Evolutionary conservation across 257 asterid species (phyloP), one percentile per base, ranked within the genome.

Genomic region (Handroanthus guayacan): DNA sequence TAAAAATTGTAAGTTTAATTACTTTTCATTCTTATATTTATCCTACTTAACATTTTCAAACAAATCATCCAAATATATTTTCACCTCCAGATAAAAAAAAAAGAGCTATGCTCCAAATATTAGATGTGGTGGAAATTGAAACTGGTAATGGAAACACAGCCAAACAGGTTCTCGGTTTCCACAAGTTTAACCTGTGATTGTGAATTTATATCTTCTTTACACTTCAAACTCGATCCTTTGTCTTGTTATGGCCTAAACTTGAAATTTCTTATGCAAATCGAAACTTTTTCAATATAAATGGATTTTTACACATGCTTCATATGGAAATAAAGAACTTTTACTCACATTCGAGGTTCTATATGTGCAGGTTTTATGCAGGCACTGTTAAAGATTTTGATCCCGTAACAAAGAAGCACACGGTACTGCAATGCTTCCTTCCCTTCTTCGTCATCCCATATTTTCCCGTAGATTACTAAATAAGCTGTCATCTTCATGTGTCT

Each of bases 331-430:
- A 36, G 34, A 47, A 18, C 58, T 2, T 44, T 58, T 69, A 74
- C 82, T 65, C 75, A 74, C 58, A 56, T 72, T 78, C 25, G 52
- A 17, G 25, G 14, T 77, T 79, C 74, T 75, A 61, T 78, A 34
- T 61, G 20, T 84, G 80, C 81, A 89, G 94, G 84, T 89, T 82
- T 75, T 89, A 89, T 79, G 13, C 81, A 4, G 94, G 90, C 80
- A 65, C 65, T 41, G 72, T 89, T 75, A 41, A 12, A 61, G 86
- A 82, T 79, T 89, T 73, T 75, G 89, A 89, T 75, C 84, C 86
- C 18, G 80, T 64, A 77, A 67, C 82, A 52, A 87, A 78, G 81
- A 85, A 84, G 73, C 92, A 89, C 79, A 68, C 60, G 91, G 94
- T 89, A 73, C 77, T 62, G 61, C 60, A n/a, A 70, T 73, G 68